These are phyloP conservation scores for Gossypium lobatum DNA, from an alignment of 441 rosid genomes.

Conservation along the genomic window DNA sequence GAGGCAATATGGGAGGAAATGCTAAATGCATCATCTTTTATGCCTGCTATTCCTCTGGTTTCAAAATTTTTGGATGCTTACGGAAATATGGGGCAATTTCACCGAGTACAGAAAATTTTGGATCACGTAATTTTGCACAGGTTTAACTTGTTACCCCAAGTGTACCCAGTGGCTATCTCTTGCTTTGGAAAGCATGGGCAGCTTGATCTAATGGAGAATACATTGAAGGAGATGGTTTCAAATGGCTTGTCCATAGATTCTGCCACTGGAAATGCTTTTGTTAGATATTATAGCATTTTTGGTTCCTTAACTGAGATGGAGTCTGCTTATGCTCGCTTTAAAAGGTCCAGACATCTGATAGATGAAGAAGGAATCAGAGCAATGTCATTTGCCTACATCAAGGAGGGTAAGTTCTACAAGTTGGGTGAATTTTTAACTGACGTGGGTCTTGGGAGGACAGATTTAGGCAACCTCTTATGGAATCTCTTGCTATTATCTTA, in stretches of 20 bases:
- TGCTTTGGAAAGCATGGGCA: constrained; percentile 64
- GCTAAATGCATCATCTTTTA: constrained; percentile 31
- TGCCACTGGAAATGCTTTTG: constrained; percentile 41
- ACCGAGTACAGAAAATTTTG: constrained; percentile 34
- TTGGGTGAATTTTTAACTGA: constrained; percentile 55
- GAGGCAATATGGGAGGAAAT: constrained; percentile 52
- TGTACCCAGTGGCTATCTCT: constrained; percentile 47
- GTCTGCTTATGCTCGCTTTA: constrained; percentile 50
- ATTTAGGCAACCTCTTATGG: constrained; percentile 52
- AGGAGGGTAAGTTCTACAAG: constrained; percentile 39
- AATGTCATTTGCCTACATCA: constrained; percentile 48
- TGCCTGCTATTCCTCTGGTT: constrained; percentile 32
- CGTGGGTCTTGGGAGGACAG: constrained; percentile 56
- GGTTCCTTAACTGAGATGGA: constrained; percentile 64
- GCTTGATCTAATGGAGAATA: constrained; percentile 56
- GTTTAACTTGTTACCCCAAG: constrained; percentile 24
- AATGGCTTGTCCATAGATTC: constrained; percentile 43
- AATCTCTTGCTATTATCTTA: constrained; percentile 3
- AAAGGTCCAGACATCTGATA: constrained; percentile 46
- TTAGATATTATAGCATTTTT: constrained; percentile 45
- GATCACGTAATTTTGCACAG: constrained; percentile 38
- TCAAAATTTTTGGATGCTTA: constrained; percentile 49
- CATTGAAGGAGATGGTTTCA: constrained; percentile 39
- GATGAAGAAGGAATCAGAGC: constrained; percentile 53
- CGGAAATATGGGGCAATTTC: constrained; percentile 35